Evolutionary conservation across 2,329 filamentous ascomycete genomes (phyloP).

Genomic region (Cryphonectria parasitica): DNA sequence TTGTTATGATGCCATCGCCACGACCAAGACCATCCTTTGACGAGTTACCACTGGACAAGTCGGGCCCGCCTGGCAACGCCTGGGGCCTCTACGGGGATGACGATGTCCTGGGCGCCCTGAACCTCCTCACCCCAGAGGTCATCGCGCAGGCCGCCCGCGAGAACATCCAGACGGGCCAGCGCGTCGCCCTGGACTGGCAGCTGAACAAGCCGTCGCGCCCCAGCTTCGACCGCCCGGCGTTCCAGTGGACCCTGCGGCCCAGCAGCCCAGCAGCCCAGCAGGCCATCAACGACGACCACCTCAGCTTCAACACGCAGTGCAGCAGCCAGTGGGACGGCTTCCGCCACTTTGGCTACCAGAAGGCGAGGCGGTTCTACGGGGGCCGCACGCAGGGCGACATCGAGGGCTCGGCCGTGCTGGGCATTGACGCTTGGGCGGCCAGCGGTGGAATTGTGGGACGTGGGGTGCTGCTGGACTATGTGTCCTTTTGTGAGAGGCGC

Average conservation of each 20-base stretch:
- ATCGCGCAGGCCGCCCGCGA: constrained; percentile 25
- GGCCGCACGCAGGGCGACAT: constrained; percentile 9
- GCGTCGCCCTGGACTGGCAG: constrained; percentile 29
- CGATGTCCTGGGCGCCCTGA: constrained; percentile 31
- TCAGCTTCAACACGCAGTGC: constrained; percentile 49
- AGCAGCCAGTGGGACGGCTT: constrained; percentile 56
- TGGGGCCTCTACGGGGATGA: constrained; percentile 20
- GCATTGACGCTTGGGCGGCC: constrained; percentile 16
- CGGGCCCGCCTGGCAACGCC: constrained; percentile 13
- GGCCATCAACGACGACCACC: constrained; percentile 38
- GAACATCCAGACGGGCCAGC: constrained; percentile 26
- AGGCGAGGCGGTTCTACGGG: constrained; percentile 14
- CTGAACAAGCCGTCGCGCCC: constrained; percentile 15
- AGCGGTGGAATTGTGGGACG: constrained; percentile 18
- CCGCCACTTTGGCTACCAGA: constrained; percentile 41
- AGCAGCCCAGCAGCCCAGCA: background rate
- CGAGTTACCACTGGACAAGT: constrained; percentile 10
- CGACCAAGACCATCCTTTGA: constrained; percentile 5
- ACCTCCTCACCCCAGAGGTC: constrained; percentile 32
- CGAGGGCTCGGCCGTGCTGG: constrained; percentile 1
- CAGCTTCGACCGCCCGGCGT: constrained; percentile 13
- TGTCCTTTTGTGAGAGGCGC: constrained; percentile 7
- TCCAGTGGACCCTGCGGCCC: background rate
- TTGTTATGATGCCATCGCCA: background rate
- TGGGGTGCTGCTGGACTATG: constrained; percentile 22